These are phyloP conservation scores for Phytophthora sp. DNA, from an alignment of 352 stramenopile species.

Conservation along the genomic window DNA sequence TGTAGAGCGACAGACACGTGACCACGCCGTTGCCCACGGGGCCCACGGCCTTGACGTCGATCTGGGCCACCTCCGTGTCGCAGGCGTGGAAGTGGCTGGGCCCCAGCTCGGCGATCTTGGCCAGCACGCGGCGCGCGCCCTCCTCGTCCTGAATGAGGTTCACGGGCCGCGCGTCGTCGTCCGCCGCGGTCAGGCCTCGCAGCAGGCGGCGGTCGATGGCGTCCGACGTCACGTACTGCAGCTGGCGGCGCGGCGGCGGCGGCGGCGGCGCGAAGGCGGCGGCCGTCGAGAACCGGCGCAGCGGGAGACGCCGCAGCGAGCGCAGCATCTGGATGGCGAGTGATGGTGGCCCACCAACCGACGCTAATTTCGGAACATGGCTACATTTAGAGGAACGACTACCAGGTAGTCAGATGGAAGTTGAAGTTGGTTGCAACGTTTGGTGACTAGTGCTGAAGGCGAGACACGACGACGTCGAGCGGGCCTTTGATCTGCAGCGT, in stretches of 20 bases:
- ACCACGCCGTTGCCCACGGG: constrained; percentile 98
- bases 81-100: constrained; percentile 92
- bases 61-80: constrained; percentile 98
- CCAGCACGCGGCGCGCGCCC: constrained; percentile 63
- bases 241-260: not conserved
- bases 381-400: not conserved
- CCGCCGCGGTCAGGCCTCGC: constrained; percentile 60
- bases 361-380: too few species aligned
- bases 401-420: not conserved
- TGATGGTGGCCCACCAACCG: too few species aligned
- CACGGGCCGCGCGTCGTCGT: constrained; percentile 70
- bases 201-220: constrained; percentile 66
- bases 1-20: constrained; percentile 98
- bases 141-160: constrained; percentile 83
- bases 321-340: constrained; percentile 12
- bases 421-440: constrained; percentile 8
- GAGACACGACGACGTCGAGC: constrained; percentile 34
- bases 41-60: constrained; percentile 94
- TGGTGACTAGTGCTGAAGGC: not conserved
- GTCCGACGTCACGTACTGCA: constrained; percentile 78
- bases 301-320: constrained; percentile 6
- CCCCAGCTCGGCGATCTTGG: constrained; percentile 62
- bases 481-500: constrained; percentile 52
- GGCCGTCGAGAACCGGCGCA: constrained; percentile 15
- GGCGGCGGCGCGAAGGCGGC: not conserved